Percentiles rank a stretch among this genome's conserved stretches.
phyloP scores from a whole-genome alignment of 345 rosid genomes.

The Pugionium dolabratum region DNA sequence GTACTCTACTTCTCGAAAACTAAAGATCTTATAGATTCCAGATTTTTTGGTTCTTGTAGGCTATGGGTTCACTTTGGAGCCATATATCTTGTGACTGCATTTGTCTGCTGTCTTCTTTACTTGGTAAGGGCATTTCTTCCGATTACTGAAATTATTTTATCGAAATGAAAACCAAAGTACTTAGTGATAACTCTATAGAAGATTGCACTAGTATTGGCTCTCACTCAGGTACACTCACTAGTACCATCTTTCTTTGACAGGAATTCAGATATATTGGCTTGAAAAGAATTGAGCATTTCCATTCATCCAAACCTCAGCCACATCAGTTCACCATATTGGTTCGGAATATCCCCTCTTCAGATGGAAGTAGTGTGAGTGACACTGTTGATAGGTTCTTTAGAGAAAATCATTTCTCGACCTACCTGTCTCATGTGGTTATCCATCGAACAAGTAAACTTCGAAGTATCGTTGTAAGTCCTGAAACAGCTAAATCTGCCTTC shows the following conservation, averaged over 20 bases:
- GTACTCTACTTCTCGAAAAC: neutral
- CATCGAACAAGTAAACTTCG: slow-evolving; percentile 72
- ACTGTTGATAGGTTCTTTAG: slow-evolving; percentile 76
- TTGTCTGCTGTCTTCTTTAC: slow-evolving; percentile 76
- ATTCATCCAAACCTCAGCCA: slow-evolving; percentile 83
- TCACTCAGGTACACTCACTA: slow-evolving; percentile 8
- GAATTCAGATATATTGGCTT: slow-evolving; percentile 68
- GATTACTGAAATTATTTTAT: neutral
- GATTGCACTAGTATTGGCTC: slow-evolving; percentile 8
- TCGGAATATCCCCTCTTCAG: slow-evolving; percentile 68
- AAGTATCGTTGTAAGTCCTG: slow-evolving; percentile 63
- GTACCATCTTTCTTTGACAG: slow-evolving; percentile 50
- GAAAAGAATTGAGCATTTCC: slow-evolving; percentile 77
- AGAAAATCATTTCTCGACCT: slow-evolving; percentile 70
- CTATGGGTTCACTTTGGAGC: slow-evolving; percentile 92
- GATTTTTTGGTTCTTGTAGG: slow-evolving; percentile 51
- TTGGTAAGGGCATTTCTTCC: slow-evolving; percentile 49
- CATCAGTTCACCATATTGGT: slow-evolving; percentile 90
- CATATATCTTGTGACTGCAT: slow-evolving; percentile 70
- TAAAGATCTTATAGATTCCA: slow-evolving; percentile 13
- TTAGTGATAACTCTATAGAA: slow-evolving; percentile 18
- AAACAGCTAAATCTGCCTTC: slow-evolving; percentile 5
- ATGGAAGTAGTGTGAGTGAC: slow-evolving; percentile 70
- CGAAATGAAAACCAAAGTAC: neutral
- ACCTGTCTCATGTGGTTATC: slow-evolving; percentile 76